phyloP scores from a whole-genome alignment of 306 rosid genomes.

The Psophocarpus tetragonolobus region DNA sequence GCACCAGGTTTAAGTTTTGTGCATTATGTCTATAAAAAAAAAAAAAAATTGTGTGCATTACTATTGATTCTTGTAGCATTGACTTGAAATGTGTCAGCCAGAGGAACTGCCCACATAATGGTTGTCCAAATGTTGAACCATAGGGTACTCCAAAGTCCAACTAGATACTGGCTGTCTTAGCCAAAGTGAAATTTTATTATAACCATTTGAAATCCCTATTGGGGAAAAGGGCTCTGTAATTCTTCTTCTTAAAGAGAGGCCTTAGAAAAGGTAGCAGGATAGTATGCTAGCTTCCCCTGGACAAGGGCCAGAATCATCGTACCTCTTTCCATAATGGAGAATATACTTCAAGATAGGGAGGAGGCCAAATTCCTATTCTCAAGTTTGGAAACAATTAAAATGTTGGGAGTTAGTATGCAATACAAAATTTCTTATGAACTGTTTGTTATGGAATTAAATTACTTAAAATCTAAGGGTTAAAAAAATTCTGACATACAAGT shows the following conservation, averaged over 20 bases:
- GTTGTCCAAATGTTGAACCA: conserved; percentile 15
- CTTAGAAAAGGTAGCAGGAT: no score
- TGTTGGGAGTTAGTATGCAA: background rate
- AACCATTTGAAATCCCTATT: conserved; percentile 21
- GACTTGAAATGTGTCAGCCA: background rate
- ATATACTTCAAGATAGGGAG: background rate
- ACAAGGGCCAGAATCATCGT: no score
- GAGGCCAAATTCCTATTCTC: background rate
- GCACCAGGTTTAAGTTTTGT: background rate
- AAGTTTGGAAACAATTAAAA: conserved; percentile 20
- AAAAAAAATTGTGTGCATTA: background rate
- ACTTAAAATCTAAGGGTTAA: background rate
- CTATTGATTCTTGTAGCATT: conserved; percentile 4
- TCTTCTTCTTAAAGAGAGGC: no score
- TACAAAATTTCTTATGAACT: background rate
- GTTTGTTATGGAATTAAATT: background rate
- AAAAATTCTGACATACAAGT: background rate
- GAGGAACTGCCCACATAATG: conserved; percentile 6
- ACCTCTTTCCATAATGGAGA: background rate
- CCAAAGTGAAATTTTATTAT: background rate
- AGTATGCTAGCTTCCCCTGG: no score
- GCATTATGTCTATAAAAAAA: no score
- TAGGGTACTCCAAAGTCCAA: conserved; percentile 7
- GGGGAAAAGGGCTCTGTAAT: no score
- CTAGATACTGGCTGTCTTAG: conserved; percentile 6